Evolutionary conservation across 2,329 filamentous ascomycete species (phyloP).

Genomic region (Gyromitra esculenta): DNA sequence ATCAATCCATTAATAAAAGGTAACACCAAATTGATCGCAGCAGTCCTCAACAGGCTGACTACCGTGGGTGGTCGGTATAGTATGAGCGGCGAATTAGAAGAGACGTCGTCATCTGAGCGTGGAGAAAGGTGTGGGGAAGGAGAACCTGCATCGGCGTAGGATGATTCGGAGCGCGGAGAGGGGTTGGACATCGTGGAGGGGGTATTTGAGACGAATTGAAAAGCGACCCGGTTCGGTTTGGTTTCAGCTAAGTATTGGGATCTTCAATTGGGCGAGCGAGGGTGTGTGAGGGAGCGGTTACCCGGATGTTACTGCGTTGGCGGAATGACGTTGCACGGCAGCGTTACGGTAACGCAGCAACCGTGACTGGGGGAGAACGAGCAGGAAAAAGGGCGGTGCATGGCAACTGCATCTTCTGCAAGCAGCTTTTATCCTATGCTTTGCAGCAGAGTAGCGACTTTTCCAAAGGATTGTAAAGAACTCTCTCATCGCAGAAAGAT

Average conservation of each 20-base stretch:
- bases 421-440: background rate
- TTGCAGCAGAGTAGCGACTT: background rate
- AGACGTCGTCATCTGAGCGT: constrained; percentile 41
- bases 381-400: background rate
- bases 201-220: constrained; percentile 1
- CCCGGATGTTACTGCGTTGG: constrained; percentile 34
- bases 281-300: constrained; percentile 29
- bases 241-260: constrained; percentile 17
- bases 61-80: constrained; percentile 89
- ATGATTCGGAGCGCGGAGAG: constrained; percentile 49
- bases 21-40: constrained; percentile 92
- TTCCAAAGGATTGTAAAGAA: background rate
- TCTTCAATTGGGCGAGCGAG: constrained; percentile 15
- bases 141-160: constrained; percentile 46
- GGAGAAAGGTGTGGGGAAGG: constrained; percentile 40
- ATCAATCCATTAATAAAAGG: constrained; percentile 98
- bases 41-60: constrained; percentile 84
- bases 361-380: constrained; percentile 13
- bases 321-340: constrained; percentile 25
- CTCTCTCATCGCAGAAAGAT: constrained; percentile 5
- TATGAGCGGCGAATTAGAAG: constrained; percentile 73
- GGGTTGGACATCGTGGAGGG: constrained; percentile 48
- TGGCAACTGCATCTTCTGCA: constrained; percentile 6
- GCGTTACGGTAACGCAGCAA: constrained; percentile 30
- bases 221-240: background rate